Conservation (phyloP, 345 rosid species). For the Jatropha curcas region DNA sequence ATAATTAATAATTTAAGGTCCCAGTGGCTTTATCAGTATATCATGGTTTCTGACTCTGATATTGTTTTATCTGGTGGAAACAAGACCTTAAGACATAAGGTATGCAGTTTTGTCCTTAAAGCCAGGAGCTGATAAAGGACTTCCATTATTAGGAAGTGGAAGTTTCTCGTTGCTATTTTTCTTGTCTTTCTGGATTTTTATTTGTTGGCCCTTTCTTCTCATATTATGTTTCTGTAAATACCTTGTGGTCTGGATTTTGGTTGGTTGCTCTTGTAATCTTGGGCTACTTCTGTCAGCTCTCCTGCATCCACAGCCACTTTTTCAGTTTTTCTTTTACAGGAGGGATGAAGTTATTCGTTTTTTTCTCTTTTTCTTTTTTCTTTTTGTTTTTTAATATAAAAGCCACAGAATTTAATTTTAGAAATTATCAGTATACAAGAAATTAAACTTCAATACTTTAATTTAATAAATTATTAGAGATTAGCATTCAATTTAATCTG, state of each 20-base stretch:
- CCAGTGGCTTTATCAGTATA: background rate
- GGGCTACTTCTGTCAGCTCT: background rate
- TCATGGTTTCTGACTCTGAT: background rate
- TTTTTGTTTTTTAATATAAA: no score
- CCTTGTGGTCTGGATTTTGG: background rate
- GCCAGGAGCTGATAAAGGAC: background rate
- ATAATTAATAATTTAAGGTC: background rate
- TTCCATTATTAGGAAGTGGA: background rate
- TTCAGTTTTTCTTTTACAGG: background rate
- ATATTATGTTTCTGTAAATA: background rate
- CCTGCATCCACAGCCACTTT: background rate
- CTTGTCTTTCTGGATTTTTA: background rate
- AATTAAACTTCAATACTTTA: no score
- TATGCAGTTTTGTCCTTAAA: background rate
- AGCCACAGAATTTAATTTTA: no score
- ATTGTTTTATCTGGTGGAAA: background rate
- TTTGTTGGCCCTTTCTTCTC: background rate
- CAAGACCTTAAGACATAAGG: background rate
- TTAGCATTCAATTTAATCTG: no score
- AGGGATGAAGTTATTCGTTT: background rate
- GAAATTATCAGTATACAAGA: no score
- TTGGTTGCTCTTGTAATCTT: conserved; percentile 6
- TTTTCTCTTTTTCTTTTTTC: no score
- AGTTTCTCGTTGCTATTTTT: background rate
- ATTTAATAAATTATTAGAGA: no score